A percentile compares a stretch with the other conserved stretches of the same genome.
Conservation (phyloP, 2,329 filamentous ascomycete genomes). For the Diaporthe sp. region DNA sequence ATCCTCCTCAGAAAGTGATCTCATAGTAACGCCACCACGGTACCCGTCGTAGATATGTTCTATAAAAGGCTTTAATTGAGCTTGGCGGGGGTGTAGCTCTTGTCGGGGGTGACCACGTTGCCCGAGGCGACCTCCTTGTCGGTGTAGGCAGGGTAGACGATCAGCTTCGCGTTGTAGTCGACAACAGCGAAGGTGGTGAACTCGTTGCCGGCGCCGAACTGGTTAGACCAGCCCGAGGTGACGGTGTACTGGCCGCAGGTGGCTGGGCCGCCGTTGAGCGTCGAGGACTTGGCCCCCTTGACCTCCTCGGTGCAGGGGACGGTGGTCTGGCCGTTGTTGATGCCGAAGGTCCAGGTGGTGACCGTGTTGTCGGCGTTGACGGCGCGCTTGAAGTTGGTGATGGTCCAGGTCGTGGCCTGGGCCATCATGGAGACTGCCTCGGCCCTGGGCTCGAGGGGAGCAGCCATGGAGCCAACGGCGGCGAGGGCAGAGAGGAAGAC, state of each 20-base stretch:
- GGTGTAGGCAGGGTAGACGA: constrained; percentile 67
- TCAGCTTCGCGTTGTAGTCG: constrained; percentile 58
- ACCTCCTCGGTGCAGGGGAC: constrained; percentile 54
- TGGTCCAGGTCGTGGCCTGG: constrained; percentile 55
- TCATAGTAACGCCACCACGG: neutral
- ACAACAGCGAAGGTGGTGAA: constrained; percentile 69
- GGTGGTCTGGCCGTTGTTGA: constrained; percentile 53
- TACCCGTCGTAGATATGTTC: neutral
- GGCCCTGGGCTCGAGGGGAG: constrained; percentile 46
- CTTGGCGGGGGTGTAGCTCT: constrained; percentile 56
- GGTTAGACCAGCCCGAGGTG: constrained; percentile 68
- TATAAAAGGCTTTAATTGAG: neutral
- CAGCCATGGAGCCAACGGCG: constrained; percentile 46
- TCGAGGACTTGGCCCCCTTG: constrained; percentile 52
- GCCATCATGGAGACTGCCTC: constrained; percentile 47
- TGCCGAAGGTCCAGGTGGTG: constrained; percentile 58
- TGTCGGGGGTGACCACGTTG: constrained; percentile 62
- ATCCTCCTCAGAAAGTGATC: neutral
- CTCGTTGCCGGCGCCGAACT: constrained; percentile 65
- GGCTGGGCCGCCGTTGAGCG: constrained; percentile 52
- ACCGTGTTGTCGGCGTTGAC: constrained; percentile 56
- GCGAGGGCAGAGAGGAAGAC: constrained; percentile 47
- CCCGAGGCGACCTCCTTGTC: constrained; percentile 63
- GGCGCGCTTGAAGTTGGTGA: constrained; percentile 54
- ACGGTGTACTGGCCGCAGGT: constrained; percentile 65